A percentile compares a stretch with the other conserved stretches of the same genome.
These are phyloP conservation scores for Trichomonas vaginalis DNA, from an alignment of 208 protist genomes.

Conservation along the genomic window DNA sequence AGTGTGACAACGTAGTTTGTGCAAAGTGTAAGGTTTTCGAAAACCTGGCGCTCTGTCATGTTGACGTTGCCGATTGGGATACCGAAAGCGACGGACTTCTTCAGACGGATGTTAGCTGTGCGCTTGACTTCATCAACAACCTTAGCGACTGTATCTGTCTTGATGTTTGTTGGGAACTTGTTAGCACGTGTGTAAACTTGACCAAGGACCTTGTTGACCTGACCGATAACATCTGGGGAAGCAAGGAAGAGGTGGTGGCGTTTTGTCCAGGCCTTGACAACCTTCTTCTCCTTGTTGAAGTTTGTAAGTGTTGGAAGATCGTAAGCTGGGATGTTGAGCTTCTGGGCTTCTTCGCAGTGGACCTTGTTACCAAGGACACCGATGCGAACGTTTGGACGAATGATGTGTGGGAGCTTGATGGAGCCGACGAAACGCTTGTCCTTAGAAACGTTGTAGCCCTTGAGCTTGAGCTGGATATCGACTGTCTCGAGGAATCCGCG, in stretches of 20 bases:
- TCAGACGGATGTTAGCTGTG: neutral
- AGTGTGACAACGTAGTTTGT: conserved; percentile 8
- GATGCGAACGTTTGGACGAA: conserved; percentile 52
- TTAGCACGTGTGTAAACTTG: neutral
- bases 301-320: neutral
- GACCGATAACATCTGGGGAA: no score
- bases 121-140: neutral
- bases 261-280: no score
- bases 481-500: conserved; percentile 89
- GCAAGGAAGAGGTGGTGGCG: no score
- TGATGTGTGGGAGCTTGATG: conserved; percentile 70
- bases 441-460: conserved; percentile 96
- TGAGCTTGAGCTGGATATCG: conserved; percentile 95
- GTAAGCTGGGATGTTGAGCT: conserved; percentile 29
- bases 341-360: conserved; percentile 77
- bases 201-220: no score
- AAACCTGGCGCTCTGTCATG: neutral
- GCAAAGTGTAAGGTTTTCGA: neutral
- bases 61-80: neutral
- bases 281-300: no score
- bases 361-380: conserved; percentile 84
- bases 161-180: conserved; percentile 9
- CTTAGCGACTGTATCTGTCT: neutral
- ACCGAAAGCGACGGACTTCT: conserved; percentile 2
- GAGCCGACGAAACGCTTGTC: conserved; percentile 97